Evolutionary conservation across 768 basidiomycete species (phyloP).

Genomic region (Lactifluus echinatus): DNA sequence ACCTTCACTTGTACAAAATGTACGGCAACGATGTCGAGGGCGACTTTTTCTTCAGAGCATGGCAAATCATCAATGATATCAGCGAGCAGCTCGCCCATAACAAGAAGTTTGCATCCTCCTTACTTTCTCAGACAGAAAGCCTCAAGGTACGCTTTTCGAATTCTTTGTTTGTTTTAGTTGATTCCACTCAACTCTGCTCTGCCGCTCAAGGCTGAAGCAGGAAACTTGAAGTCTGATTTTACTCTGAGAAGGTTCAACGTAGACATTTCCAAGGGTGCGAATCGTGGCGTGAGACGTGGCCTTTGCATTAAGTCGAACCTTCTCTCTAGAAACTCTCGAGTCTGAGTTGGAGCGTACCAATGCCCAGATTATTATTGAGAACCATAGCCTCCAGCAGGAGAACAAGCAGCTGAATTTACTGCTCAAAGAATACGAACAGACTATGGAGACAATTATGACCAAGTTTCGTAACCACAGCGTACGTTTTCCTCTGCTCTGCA

Average conservation of each 20-base stretch:
- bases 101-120: constrained; percentile 32
- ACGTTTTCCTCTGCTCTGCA: constrained; percentile 28
- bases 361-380: constrained; percentile 87
- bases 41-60: constrained; percentile 17
- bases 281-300: background rate
- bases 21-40: constrained; percentile 16
- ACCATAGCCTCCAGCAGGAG: constrained; percentile 85
- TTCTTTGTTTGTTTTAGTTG: background rate
- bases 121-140: constrained; percentile 35
- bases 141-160: constrained; percentile 32
- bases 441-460: constrained; percentile 92
- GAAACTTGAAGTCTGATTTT: constrained; percentile 30
- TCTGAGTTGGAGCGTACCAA: constrained; percentile 88
- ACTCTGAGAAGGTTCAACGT: constrained; percentile 37
- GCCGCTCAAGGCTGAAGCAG: constrained; percentile 18
- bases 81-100: constrained; percentile 38
- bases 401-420: constrained; percentile 88
- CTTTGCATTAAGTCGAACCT: background rate
- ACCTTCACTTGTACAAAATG: background rate
- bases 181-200: background rate
- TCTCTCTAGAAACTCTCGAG: constrained; percentile 69
- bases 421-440: constrained; percentile 90
- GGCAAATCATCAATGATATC: constrained; percentile 28
- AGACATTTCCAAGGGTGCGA: constrained; percentile 34
- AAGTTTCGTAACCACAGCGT: constrained; percentile 93